Base-by-base conservation (phyloP, 2,329 filamentous ascomycete genomes). In the Sporothrix protearum region DNA sequence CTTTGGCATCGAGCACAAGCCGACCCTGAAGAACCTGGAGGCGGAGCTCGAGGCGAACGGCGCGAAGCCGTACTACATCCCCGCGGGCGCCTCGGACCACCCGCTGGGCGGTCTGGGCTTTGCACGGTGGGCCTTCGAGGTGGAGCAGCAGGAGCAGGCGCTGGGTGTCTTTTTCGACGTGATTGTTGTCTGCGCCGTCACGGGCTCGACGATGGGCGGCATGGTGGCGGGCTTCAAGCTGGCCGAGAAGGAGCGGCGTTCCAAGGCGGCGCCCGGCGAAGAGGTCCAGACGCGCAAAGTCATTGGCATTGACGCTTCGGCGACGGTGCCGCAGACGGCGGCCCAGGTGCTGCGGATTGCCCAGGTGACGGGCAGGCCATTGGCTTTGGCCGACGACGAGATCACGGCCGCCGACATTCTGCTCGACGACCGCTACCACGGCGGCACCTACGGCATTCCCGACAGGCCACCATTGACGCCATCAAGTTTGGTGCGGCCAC, bases 211-310 rank as follows among this genome's bases (percentile, higher is more conserved):
- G 0, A 85, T 91, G 77, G 91, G 87, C 0, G 91, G 91, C 9
- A 91, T 93, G 84, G 83, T 93, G 9, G 90, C 90, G 0, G 91
- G 91, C 0, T 92, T 92, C 79, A 91, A 91, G 81, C 81, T 91
- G 30, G 81, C 85, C 2, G 83, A 90, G 79, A 83, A 79, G 77
- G n/a, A 19, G 39, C 22, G 61, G 9, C 61, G 22, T 12, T 80
- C 80, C 75, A 53, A 51, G 28, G 42, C 33, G 47, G 64, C 53
- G n/a, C 30, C 53, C 16, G 64, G 70, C 55, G 47, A 45, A 22
- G 16, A 69, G 75, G 74, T 81, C 83, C 70, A 79, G 82, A 61
- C 81, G 73, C 81, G 87, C 30, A 86, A 83, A 76, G 81, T 92
- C 5, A 85, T 92, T 67, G 91, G 90, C 8, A 89, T 92, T 72